phyloP scores from a whole-genome alignment of 164 flowering plant genomes.

The Tetracentron sinense region DNA sequence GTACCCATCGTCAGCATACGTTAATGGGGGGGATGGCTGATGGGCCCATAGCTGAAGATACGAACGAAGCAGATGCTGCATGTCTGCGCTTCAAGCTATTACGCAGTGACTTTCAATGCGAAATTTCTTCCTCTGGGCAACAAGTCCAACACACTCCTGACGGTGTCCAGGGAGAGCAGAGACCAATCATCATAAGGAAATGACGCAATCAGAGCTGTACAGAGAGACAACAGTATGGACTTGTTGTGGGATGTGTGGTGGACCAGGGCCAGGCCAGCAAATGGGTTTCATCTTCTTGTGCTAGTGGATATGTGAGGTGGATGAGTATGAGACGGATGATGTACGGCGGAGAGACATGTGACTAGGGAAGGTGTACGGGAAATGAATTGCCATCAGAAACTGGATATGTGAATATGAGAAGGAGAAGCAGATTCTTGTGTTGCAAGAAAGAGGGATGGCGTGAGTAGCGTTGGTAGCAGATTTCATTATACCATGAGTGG shows the following conservation, averaged over 20 bases:
- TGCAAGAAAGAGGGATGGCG: slow-evolving; percentile 48
- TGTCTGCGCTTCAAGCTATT: slow-evolving; percentile 74
- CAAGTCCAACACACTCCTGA: slow-evolving; percentile 41
- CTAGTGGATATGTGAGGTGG: too few species aligned
- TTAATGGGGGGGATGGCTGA: slow-evolving; percentile 33
- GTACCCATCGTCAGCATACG: slow-evolving; percentile 44
- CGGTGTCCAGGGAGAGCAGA: slow-evolving; percentile 32
- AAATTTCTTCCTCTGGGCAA: slow-evolving; percentile 58
- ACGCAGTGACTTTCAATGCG: slow-evolving; percentile 53
- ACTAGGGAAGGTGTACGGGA: too few species aligned
- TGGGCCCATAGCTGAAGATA: slow-evolving; percentile 64
- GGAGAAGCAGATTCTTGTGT: too few species aligned
- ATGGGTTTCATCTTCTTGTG: slow-evolving; percentile 41
- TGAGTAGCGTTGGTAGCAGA: slow-evolving; percentile 29
- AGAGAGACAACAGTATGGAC: slow-evolving; percentile 33
- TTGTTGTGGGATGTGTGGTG: slow-evolving; percentile 40
- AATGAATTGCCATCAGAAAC: slow-evolving; percentile 39
- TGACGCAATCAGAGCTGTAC: slow-evolving; percentile 41
- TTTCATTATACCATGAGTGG: slow-evolving; percentile 42
- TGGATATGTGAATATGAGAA: slow-evolving; percentile 44
- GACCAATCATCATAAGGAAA: slow-evolving; percentile 64
- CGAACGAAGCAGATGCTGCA: slow-evolving; percentile 59
- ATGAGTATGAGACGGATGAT: too few species aligned
- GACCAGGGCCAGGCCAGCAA: slow-evolving; percentile 51
- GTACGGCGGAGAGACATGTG: too few species aligned